Base-by-base conservation (phyloP, 495 filamentous ascomycete genomes). In the Neurospora tetrasperma region DNA sequence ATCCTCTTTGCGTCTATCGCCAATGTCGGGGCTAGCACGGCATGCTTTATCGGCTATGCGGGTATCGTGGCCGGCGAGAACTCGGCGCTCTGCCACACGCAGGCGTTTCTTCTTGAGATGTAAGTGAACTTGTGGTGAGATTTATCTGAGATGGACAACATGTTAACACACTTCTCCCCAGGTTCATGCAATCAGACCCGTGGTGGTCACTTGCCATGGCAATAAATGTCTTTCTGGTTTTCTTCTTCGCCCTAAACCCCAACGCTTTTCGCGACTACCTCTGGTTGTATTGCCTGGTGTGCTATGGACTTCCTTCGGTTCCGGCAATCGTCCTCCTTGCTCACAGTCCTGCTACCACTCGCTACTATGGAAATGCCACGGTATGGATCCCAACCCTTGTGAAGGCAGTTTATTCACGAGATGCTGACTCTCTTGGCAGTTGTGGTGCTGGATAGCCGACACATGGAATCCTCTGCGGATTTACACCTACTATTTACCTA, bases 401-500 rank as follows among this genome's bases (percentile, higher is more conserved):
- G 18, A 14, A 35, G 54, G 31, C 7, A 31, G 14, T 18, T 38
- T 18, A 6, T 6, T 18, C 14, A 18, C 35, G 54, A 38, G 54
- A 66, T 66, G 54, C 54, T 66, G 54, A 66, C 54, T 66, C 3
- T 9, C 39, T 39, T 31, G 39, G 27, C 54, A 87, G 87, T 84
- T 97, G 46, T 96, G 94, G 94, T 97, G 94, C 81, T 97, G 94
- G 94, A 87, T 96, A 68, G 84, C 85, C 48, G 82, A 84, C 41
- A 76, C 86, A 66, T 94, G 89, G 87, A 91, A 91, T 76, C 83
- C 86, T 71, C 84, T 96, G 16, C 90, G 93, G 35, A 90, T 96
- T 54, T 91, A 88, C 48, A 83, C 87, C 70, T 94, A 95, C 81
- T 97, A 97, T 79, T 87, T 88, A 4, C 93, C 93, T 7, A 90